Conservation (phyloP, 192 early-diverging fungal genomes). For the Mortierella claussenii region DNA sequence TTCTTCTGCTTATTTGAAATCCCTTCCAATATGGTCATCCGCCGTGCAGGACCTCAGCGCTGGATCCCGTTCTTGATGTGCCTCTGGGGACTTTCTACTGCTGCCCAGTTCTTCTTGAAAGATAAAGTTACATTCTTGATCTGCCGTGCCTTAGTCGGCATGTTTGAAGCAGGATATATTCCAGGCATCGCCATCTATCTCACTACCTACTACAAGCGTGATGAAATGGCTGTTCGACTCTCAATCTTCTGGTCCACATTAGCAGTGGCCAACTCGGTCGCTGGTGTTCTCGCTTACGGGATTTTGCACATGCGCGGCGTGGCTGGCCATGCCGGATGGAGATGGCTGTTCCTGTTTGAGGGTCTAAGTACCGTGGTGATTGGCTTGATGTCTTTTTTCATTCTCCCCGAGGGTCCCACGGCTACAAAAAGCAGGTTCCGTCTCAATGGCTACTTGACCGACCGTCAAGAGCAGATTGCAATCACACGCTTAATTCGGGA, state of each 20-base stretch:
- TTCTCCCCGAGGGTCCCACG: conserved; percentile 58
- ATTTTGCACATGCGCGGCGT: conserved; percentile 66
- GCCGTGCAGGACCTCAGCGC: conserved; percentile 56
- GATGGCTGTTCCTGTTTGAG: conserved; percentile 74
- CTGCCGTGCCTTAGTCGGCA: conserved; percentile 59
- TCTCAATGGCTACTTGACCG: conserved; percentile 57
- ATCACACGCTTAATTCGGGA: conserved; percentile 70
- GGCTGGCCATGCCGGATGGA: conserved; percentile 67
- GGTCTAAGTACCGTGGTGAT: conserved; percentile 64
- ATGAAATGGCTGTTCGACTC: conserved; percentile 58
- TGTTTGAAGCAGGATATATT: conserved; percentile 65
- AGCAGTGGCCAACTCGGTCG: conserved; percentile 64
- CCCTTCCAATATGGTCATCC: conserved; percentile 62
- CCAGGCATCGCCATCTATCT: conserved; percentile 60
- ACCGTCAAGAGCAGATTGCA: conserved; percentile 63
- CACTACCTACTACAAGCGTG: conserved; percentile 58
- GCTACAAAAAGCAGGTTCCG: conserved; percentile 39
- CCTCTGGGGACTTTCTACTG: conserved; percentile 27
- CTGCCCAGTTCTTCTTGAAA: conserved; percentile 50
- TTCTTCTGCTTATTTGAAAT: conserved; percentile 56
- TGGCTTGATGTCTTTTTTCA: conserved; percentile 62
- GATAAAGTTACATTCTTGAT: conserved; percentile 54
- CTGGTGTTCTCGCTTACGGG: conserved; percentile 66
- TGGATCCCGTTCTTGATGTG: conserved; percentile 65
- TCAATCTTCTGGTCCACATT: conserved; percentile 63